Conservation (phyloP, 345 rosid species). For the Ricinus communis region DNA sequence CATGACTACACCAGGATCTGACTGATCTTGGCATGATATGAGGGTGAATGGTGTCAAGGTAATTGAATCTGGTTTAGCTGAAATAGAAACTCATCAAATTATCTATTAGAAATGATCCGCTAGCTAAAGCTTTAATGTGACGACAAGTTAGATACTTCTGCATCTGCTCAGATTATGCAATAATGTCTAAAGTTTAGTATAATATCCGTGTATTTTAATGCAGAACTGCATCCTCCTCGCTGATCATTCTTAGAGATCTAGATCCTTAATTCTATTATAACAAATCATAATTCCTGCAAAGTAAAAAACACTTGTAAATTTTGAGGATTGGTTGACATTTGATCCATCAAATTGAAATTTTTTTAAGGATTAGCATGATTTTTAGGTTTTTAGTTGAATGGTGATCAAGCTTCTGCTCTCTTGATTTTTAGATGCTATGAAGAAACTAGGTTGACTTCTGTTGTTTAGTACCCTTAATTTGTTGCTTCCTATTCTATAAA, state of each 20-base stretch:
- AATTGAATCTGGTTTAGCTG: neutral
- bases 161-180: neutral
- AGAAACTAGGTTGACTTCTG: no score
- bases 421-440: no score
- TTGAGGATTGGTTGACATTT: neutral
- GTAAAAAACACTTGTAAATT: neutral
- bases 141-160: neutral
- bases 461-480: no score
- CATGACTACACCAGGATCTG: no score
- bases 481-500: neutral
- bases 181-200: neutral
- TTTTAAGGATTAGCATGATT: no score
- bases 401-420: no score
- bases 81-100: neutral
- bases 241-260: neutral
- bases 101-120: neutral
- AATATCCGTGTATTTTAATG: neutral
- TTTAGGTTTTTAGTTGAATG: no score
- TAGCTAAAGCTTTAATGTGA: neutral
- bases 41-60: neutral
- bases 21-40: neutral
- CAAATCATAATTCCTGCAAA: neutral
- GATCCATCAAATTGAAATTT: no score
- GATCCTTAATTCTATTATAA: neutral
- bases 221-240: neutral